Conservation (phyloP, 2,329 filamentous ascomycete species). For the Sarocladium strictum region DNA sequence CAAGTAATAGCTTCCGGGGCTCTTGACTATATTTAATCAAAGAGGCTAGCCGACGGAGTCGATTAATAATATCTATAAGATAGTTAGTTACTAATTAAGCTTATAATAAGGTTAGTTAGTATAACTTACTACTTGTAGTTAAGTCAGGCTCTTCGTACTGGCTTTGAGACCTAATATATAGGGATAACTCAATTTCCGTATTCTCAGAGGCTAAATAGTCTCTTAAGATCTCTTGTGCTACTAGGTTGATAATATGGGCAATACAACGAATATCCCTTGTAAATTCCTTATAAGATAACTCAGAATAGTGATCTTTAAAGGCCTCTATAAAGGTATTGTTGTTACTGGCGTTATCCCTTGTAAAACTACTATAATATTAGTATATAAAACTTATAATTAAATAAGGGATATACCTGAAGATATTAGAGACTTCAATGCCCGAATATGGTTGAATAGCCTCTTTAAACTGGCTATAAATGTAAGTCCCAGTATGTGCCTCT, state of each 20-base stretch:
- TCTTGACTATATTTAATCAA: conserved; percentile 1
- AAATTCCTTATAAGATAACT: neutral
- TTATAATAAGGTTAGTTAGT: no score
- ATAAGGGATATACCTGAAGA: neutral
- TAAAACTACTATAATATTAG: neutral
- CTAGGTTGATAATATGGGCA: neutral
- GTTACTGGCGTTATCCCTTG: neutral
- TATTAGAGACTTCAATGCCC: neutral
- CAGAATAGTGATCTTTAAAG: neutral
- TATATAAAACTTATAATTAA: neutral
- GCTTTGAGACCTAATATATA: neutral
- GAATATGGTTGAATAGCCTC: neutral
- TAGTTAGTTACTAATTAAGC: neutral
- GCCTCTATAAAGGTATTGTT: neutral
- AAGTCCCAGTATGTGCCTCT: neutral
- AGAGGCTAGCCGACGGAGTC: neutral
- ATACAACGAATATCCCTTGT: neutral
- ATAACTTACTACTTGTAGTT: neutral
- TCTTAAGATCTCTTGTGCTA: neutral
- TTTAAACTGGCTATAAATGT: neutral
- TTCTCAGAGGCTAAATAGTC: neutral
- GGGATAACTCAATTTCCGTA: neutral
- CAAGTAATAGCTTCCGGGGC: neutral
- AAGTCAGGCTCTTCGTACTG: neutral
- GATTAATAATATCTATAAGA: neutral